A percentile compares a stretch with the other conserved stretches of the same genome.
Conservation (phyloP, 306 rosid species). For the Glycine soja region DNA sequence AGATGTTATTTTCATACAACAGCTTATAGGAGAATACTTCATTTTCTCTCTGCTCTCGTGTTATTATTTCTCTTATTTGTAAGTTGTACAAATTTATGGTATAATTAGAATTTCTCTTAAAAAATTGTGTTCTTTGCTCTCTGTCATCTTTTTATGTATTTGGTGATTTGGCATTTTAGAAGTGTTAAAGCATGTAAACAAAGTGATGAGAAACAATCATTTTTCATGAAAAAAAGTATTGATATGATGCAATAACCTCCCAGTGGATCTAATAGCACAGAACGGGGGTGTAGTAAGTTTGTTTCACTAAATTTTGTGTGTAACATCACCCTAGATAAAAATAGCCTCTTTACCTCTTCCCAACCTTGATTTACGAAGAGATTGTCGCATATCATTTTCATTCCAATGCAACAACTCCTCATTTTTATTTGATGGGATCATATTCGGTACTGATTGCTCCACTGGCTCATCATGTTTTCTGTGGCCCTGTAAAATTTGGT, state of each 20-base stretch:
- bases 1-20: background rate
- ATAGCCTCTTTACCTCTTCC: conserved; percentile 67
- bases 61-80: background rate
- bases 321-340: conserved; percentile 4
- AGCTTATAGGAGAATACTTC: background rate
- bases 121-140: background rate
- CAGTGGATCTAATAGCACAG: background rate
- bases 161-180: background rate
- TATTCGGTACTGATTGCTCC: conserved; percentile 63
- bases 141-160: background rate
- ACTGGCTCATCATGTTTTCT: conserved; percentile 48
- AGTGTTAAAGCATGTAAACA: background rate
- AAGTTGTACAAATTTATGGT: background rate
- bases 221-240: background rate
- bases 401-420: conserved; percentile 62
- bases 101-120: background rate
- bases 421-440: conserved; percentile 47
- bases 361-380: conserved; percentile 67
- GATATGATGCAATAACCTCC: background rate
- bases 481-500: conserved; percentile 53
- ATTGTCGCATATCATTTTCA: conserved; percentile 58
- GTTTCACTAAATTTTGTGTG: conserved; percentile 19
- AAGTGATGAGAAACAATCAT: background rate
- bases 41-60: background rate
- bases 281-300: background rate